A percentile compares a stretch with the other conserved stretches of the same genome.
These are phyloP conservation scores for Oxytropis ochrocephala DNA, from an alignment of 306 rosid genomes.

Conservation along the genomic window DNA sequence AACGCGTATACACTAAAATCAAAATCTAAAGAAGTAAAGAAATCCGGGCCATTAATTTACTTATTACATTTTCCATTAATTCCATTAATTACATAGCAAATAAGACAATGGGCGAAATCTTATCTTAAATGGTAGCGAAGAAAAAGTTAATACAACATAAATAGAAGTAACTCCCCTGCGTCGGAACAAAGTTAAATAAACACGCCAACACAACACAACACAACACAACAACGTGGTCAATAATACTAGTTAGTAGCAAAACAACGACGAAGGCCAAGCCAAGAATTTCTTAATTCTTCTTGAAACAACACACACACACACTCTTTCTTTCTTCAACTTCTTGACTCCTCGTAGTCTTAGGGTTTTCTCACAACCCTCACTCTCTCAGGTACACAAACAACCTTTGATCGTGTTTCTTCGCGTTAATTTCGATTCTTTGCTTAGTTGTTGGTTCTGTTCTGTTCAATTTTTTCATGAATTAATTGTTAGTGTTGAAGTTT, in stretches of 20 bases:
- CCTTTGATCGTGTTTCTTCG: not conserved
- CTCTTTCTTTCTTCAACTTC: not conserved
- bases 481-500: not conserved
- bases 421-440: not conserved
- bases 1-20: not conserved
- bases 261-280: not conserved
- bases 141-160: not conserved
- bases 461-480: not conserved
- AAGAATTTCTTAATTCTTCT: not conserved
- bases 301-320: not conserved
- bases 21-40: not conserved
- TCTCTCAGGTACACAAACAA: not conserved
- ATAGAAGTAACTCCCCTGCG: not conserved
- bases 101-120: not conserved
- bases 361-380: not conserved
- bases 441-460: not conserved
- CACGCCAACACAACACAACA: not conserved
- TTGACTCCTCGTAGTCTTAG: not conserved
- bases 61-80: not conserved
- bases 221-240: no score
- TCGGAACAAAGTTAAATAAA: not conserved
- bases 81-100: not conserved
- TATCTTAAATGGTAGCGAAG: not conserved
- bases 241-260: not conserved
- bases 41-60: no score